These are phyloP conservation scores for Neckera pumila DNA, from an alignment of 225 moss, liverwort and hornwort species.

Conservation along the genomic window DNA sequence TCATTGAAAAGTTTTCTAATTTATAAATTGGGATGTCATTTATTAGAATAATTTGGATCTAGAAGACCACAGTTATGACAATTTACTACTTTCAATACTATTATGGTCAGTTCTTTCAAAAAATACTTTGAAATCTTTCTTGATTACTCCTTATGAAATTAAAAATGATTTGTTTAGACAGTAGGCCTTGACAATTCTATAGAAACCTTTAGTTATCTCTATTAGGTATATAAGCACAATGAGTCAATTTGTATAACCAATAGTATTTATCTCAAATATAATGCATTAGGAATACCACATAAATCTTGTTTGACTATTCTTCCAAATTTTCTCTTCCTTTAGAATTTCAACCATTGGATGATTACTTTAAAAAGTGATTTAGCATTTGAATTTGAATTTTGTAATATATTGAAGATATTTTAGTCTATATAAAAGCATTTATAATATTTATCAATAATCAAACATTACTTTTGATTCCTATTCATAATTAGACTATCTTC, in stretches of 20 bases:
- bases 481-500: too few relatives aligned
- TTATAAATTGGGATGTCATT: neutral
- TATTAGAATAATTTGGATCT: neutral
- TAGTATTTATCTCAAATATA: neutral
- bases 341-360: neutral
- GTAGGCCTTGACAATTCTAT: neutral
- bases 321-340: neutral
- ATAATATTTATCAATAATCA: neutral
- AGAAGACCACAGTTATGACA: neutral
- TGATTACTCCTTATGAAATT: neutral
- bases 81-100: neutral
- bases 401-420: neutral
- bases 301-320: neutral
- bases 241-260: neutral
- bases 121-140: neutral
- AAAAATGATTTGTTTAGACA: neutral
- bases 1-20: rapidly evolving
- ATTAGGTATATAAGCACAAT: neutral
- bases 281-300: neutral
- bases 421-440: neutral
- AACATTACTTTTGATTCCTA: too few relatives aligned
- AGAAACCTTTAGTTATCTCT: neutral
- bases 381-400: neutral
- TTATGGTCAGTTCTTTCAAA: neutral
- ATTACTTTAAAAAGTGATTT: neutral